Evolutionary conservation across 2,329 filamentous ascomycete species (phyloP), one percentile per base, ranked within the genome.

Genomic region (Fusarium lyarnte): DNA sequence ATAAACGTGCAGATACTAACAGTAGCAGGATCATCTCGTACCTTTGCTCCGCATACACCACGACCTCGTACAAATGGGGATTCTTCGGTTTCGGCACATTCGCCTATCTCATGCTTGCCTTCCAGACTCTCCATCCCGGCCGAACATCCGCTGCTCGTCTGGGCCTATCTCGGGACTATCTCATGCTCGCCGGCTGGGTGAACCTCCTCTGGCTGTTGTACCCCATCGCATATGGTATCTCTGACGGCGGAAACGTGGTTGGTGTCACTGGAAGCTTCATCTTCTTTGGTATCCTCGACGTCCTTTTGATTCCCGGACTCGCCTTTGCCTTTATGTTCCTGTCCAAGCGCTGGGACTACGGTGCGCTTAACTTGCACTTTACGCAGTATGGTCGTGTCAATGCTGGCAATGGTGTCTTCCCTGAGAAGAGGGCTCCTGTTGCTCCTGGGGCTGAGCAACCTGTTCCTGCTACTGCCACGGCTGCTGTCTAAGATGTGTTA

Each of bases 151-250:
- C 86, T 17, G 74, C 72, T 42, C 83, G 83, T 47, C 75, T 87
- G 53, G 84, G 83, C 19, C 78, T 85, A 66, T 71, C 74, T 45
- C 74, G 83, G 47, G 83, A 89, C 80, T 84, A 88, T 78, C 75
- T 78, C 29, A 42, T 83, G 3, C 82, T 88, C 3, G 74, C 85
- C 2, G 83, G 81, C 72, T 88, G 84, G 82, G 69, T 82, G 71
- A 88, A 87, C 78, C 76, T 87, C 9, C 77, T 87, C 41, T 88
- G 86, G 86, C n/a, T 88, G 43, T 78, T 87, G 29, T 89, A 89
- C 78, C 86, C 87, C 12, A 83, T 89, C 53, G 87, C 85, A 29
- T 89, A 51, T 39, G 70, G 53, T 21, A 62, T 74, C n/a, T 70
- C 70, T 14, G 70, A 73, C 23, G 70, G 70, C 35, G 62, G 70